A percentile compares a stretch with the other conserved stretches of the same genome.
phyloP scores from a whole-genome alignment of 805 yeast genomes.

The Candida ulmi region DNA sequence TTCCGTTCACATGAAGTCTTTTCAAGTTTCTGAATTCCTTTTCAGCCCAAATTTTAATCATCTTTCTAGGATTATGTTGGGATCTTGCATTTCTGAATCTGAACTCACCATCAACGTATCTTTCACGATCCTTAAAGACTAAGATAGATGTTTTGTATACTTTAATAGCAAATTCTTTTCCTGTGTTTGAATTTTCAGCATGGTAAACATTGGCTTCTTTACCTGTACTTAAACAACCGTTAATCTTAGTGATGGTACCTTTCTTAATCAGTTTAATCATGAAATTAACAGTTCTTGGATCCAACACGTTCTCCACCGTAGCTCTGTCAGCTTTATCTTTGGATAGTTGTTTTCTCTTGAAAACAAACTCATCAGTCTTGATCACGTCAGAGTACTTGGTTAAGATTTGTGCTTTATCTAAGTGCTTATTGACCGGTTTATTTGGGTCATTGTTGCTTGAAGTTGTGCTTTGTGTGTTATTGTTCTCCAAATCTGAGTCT shows the following conservation, averaged over 20 bases:
- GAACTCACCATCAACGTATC: slow-evolving; percentile 95
- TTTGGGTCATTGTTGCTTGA: background rate
- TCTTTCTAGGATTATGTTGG: slow-evolving; percentile 90
- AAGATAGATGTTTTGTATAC: slow-evolving; percentile 94
- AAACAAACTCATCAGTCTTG: slow-evolving; percentile 53
- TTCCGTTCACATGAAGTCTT: slow-evolving; percentile 69
- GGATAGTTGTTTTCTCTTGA: slow-evolving; percentile 51
- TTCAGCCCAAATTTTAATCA: slow-evolving; percentile 98
- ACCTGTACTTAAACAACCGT: slow-evolving; percentile 94
- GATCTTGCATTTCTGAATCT: slow-evolving; percentile 82
- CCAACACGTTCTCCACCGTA: slow-evolving; percentile 93
- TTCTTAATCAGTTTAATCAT: slow-evolving; percentile 75
- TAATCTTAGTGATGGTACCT: slow-evolving; percentile 78
- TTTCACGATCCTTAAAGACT: slow-evolving; percentile 94
- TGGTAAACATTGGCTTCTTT: slow-evolving; percentile 98
- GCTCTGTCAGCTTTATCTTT: slow-evolving; percentile 91
- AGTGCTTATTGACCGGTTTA: slow-evolving; percentile 4
- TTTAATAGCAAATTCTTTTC: slow-evolving; percentile 76
- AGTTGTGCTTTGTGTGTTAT: too few species aligned
- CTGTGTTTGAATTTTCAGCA: slow-evolving; percentile 42
- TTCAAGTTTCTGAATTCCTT: slow-evolving; percentile 92
- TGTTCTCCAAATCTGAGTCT: slow-evolving; percentile 6
- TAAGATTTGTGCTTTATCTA: slow-evolving; percentile 43
- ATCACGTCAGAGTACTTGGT: slow-evolving; percentile 62
- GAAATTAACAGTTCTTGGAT: slow-evolving; percentile 87